Evolutionary conservation across 768 basidiomycete species (phyloP), one percentile per base, ranked within the genome.

Genomic region (Pulveroboletus sp.): DNA sequence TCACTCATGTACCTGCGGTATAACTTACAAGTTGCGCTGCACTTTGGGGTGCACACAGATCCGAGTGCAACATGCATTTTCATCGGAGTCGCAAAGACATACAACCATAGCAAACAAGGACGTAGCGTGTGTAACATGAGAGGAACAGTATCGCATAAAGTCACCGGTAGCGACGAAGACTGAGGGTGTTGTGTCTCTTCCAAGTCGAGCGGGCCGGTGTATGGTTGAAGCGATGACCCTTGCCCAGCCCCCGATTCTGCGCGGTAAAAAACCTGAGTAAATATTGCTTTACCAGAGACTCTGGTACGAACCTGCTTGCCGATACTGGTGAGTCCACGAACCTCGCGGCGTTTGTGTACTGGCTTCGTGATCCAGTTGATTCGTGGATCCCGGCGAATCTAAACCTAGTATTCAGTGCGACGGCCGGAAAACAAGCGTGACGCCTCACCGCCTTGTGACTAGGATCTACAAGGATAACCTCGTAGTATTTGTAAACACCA

Each of bases 311-410:
- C 90, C 79, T 92, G 83, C 75, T 98, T 98, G 63, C 96, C 96
- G 55, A 89, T 82, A 67, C 88, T 85, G 68, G 96, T 99, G 61
- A 99, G 91, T 56, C 96, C 96, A 71, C 96, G 93, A 61, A 91
- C 83, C 72, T 99, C 96, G 66, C 96, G 86, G 67, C 88, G 91
- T 76, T 97, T 99, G 86, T 99, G 96, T 43, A 98, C 95, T 28
- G 96, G 89, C 71, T 94, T 93, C 67, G 80, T 76, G 74, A 99
- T 99, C 96, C 95, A 99, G 85, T 90, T 98, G 78, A 99, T 97
- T 66, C 91, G 83, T 57, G 96, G 77, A 70, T 99, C 94, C 57
- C 94, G 90, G 57, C 93, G 91, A 73, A 98, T 86, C 85, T 89
- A 58, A 31, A 47, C 21, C 32, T 50, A 27, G 38, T 36, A 49